Base-by-base conservation (phyloP, 768 basidiomycete species). In the Russula emetica region DNA sequence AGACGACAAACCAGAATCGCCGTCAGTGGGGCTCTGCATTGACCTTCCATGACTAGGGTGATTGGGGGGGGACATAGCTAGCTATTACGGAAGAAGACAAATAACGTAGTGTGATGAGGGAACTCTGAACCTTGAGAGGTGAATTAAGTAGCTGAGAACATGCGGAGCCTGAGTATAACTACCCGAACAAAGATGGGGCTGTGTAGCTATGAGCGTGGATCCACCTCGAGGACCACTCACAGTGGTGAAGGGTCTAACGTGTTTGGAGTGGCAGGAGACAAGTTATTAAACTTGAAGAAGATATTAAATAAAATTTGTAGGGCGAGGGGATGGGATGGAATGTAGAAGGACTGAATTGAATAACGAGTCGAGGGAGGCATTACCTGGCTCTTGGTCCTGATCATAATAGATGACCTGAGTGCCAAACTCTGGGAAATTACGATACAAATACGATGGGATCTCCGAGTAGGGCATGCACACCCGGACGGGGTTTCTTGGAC, bases 1-100 rank as follows among this genome's bases (percentile, higher is more conserved):
- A 44, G 62, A 67, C 44, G 40, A 64, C 64, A 56, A 61, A 64
- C 66, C 66, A 67, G 68, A 56, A 58, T 69, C 60, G 28, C 44
- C 58, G 13, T 30, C 26, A 58, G 62, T n/a, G 49, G 57, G 60
- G 59, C 57, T 53, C 51, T 5, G 62, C 42, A 61, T 57, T 42
- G 36, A 32, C 66, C 67, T 61, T 58, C 55, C 61, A 45, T 36
- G 52, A 61, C 13, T 64, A 57, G 67, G 50, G 62, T 64, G 62
- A 67, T 67, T 60, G 58, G 26, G 34, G 62, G 52, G 20, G 53
- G 68, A 67, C 68, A 67, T 69, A 58, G 61, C 66, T 65, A 66
- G 63, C 38, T 66, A 67, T 62, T 61, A 63, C 51, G 67, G 65
- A 62, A 66, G 67, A 60, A 69, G 60, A 58, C 50, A 61, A 68